These are phyloP conservation scores for Citrus reticulata DNA, from an alignment of 345 rosid genomes.

Conservation along the genomic window DNA sequence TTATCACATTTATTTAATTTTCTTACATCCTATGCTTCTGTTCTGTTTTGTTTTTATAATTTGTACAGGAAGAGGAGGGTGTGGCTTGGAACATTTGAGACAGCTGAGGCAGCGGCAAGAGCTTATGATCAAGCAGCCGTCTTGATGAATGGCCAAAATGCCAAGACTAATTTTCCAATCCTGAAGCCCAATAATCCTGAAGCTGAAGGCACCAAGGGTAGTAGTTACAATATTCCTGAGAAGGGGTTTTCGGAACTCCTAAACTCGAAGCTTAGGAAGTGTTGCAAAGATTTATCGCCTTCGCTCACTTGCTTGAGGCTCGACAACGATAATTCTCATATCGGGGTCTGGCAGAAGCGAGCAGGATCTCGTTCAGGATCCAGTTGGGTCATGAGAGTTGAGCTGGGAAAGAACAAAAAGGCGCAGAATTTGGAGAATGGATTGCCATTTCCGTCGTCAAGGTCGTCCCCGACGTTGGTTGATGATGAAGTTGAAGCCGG, in stretches of 20 bases:
- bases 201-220: neutral
- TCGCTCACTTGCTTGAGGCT: slow-evolving; percentile 71
- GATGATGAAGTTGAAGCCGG: slow-evolving; percentile 18
- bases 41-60: neutral
- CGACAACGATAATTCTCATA: slow-evolving; percentile 59
- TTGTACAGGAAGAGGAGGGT: slow-evolving; percentile 62
- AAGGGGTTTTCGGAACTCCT: slow-evolving; percentile 49
- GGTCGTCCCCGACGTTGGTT: neutral
- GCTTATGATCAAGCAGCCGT: slow-evolving; percentile 73
- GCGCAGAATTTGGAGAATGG: slow-evolving; percentile 8
- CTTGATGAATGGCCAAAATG: slow-evolving; percentile 65
- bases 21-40: neutral
- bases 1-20: neutral
- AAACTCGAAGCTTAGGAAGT: slow-evolving; percentile 51
- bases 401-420: slow-evolving; percentile 37
- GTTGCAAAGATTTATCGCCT: slow-evolving; percentile 53
- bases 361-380: slow-evolving; percentile 51
- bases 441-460: slow-evolving; percentile 9
- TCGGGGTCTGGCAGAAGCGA: slow-evolving; percentile 76
- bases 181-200: neutral
- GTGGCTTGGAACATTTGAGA: slow-evolving; percentile 81
- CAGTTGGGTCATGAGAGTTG: slow-evolving; percentile 70
- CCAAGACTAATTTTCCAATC: slow-evolving; percentile 68
- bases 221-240: slow-evolving; percentile 12
- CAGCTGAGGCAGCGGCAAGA: slow-evolving; percentile 74